Evolutionary conservation across 768 basidiomycete species (phyloP), one percentile per base, ranked within the genome.

Genomic region (Chalciporus piperatus): DNA sequence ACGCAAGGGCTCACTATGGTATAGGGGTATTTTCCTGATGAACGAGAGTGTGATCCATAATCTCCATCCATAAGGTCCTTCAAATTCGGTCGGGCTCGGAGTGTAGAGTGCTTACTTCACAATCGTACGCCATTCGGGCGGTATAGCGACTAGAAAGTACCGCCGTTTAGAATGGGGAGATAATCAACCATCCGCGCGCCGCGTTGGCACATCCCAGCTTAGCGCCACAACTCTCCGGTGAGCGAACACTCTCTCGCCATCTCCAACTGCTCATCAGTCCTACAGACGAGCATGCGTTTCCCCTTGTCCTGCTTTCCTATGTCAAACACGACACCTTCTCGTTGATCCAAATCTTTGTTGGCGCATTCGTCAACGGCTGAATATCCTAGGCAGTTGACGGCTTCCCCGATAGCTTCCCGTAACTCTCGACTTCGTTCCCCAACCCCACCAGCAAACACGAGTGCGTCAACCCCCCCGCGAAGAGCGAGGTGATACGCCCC

Each of bases 361-460:
- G 76, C 80, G 50, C 53, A 62, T 6, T 62, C 60, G 45, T 84
- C 78, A 11, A 89, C 67, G 0, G 54, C 50, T 23, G 73, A 69
- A 51, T 84, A 85, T 2, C 90, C 91, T 40, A 94, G 64, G 70
- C 82, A 87, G 16, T 47, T 58, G 14, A 86, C 70, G 30, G 76
- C 73, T 32, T 75, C 66, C 4, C 76, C 76, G 16, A 95, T 73
- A 17, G 80, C 79, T 37, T 70, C 63, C 38, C 93, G 71, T 48
- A 98, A 68, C 57, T 80, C 75, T 16, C 69, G 72, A 53, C 84
- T 81, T 57, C 76, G 77, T 69, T 97, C 94, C 0, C 94, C 94
- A 47, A 97, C 91, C 0, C 92, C 92, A 3, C 93, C 92, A 0
- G 89, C 78, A 65, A 95, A 93, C 12, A 94, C 88, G 38, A 95